Evolutionary conservation across 2,329 filamentous ascomycete genomes (phyloP).

Genomic region (Venturiaceae sp.): DNA sequence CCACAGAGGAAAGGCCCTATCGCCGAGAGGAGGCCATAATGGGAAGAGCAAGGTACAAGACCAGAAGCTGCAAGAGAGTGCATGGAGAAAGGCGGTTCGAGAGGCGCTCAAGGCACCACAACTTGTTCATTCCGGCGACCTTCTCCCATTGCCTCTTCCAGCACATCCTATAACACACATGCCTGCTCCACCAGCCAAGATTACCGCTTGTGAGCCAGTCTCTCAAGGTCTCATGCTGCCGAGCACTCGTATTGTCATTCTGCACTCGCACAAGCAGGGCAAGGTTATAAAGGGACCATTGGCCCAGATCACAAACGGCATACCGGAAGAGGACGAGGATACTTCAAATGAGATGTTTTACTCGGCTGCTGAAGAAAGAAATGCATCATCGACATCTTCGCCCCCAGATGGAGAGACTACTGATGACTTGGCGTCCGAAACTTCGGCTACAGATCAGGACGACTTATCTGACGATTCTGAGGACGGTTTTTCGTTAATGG

Average conservation of each 20-base stretch:
- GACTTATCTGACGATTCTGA: conserved; percentile 88
- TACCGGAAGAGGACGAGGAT: conserved; percentile 59
- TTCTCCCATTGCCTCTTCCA: conserved; percentile 66
- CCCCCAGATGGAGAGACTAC: conserved; percentile 27
- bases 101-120: conserved; percentile 62
- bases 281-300: conserved; percentile 30
- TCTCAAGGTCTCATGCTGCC: conserved; percentile 73
- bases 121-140: conserved; percentile 75
- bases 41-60: conserved; percentile 11
- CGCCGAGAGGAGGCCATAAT: conserved; percentile 21
- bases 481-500: conserved; percentile 83
- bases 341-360: conserved; percentile 86
- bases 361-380: conserved; percentile 73
- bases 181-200: conserved; percentile 72
- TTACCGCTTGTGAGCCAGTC: conserved; percentile 90
- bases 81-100: conserved; percentile 44
- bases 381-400: conserved; percentile 25
- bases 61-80: conserved; percentile 17
- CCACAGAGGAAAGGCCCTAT: background rate
- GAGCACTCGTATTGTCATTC: conserved; percentile 74
- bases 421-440: conserved; percentile 44
- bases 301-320: conserved; percentile 47
- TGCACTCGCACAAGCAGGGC: conserved; percentile 43
- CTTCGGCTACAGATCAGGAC: conserved; percentile 55
- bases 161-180: conserved; percentile 81